A percentile compares a stretch with the other conserved stretches of the same genome.
These are phyloP conservation scores for Aphanomyces stellatus DNA, from an alignment of 352 stramenopile species.

Conservation along the genomic window DNA sequence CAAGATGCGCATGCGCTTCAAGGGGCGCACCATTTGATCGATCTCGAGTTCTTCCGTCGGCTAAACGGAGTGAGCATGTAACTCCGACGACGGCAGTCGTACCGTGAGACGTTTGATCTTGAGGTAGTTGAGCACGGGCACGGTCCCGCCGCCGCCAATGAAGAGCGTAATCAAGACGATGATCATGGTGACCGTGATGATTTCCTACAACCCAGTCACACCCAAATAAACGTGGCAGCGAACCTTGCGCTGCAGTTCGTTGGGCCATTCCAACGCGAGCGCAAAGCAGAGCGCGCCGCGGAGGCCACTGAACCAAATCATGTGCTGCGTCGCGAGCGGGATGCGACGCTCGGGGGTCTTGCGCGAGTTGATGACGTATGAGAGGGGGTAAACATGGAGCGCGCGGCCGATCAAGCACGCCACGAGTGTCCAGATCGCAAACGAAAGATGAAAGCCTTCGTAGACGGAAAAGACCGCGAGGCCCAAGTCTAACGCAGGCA, in stretches of 20 bases:
- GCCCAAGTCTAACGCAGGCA: constrained; percentile 61
- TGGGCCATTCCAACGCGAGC: constrained; percentile 84
- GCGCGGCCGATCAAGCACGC: constrained; percentile 80
- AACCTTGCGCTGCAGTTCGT: constrained; percentile 17
- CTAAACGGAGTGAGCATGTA: constrained; percentile 24
- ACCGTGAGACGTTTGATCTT: constrained; percentile 79
- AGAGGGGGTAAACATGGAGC: constrained; percentile 85
- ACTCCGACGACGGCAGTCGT: constrained; percentile 12
- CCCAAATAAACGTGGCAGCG: background rate
- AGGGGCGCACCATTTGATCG: constrained; percentile 66
- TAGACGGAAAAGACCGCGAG: constrained; percentile 82
- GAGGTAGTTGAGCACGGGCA: constrained; percentile 79
- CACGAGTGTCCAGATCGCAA: constrained; percentile 80
- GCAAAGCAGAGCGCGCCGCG: constrained; percentile 90
- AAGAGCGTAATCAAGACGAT: constrained; percentile 91
- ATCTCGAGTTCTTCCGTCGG: constrained; percentile 58
- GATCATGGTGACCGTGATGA: constrained; percentile 86
- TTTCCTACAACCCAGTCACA: constrained; percentile 29
- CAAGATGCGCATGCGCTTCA: constrained; percentile 72
- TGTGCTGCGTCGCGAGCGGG: constrained; percentile 86
- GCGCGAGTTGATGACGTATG: constrained; percentile 52
- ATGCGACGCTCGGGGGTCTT: constrained; percentile 37
- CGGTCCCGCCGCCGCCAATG: constrained; percentile 83
- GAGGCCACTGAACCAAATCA: constrained; percentile 93
- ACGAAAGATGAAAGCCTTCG: constrained; percentile 65